Conservation (phyloP, 1,284 basidiomycete genomes). For the Porodaedalea pini region DNA sequence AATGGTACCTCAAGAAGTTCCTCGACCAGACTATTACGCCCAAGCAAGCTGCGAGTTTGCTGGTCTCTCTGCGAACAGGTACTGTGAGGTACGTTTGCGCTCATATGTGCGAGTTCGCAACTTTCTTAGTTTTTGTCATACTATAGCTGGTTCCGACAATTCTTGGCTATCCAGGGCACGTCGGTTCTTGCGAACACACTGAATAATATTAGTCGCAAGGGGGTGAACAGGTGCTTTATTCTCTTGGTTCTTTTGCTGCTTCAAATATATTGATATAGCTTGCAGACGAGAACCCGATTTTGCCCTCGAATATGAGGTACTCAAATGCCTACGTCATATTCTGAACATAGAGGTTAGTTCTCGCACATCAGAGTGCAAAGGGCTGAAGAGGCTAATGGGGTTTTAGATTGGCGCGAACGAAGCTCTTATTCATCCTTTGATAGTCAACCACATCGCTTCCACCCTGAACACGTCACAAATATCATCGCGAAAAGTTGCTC, state of each 20-base stretch:
- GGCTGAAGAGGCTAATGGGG: constrained; percentile 15
- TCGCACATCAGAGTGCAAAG: background rate
- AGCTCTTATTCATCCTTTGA: constrained; percentile 72
- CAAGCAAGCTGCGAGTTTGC: constrained; percentile 75
- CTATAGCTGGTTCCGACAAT: constrained; percentile 77
- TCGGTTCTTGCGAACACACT: constrained; percentile 84
- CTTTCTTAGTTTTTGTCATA: constrained; percentile 12
- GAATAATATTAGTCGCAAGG: constrained; percentile 69
- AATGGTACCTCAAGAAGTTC: constrained; percentile 90
- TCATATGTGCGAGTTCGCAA: background rate
- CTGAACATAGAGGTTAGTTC: constrained; percentile 70
- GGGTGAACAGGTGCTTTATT: constrained; percentile 48
- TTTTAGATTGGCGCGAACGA: constrained; percentile 70
- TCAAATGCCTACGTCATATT: constrained; percentile 85
- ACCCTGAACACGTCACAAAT: constrained; percentile 85
- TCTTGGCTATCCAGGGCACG: constrained; percentile 76
- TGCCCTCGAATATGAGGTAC: constrained; percentile 82
- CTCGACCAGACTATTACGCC: constrained; percentile 81
- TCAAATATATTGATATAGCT: background rate
- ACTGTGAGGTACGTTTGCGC: constrained; percentile 63
- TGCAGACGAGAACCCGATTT: constrained; percentile 64
- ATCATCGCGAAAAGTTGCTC: constrained; percentile 74
- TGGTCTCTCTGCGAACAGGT: constrained; percentile 80
- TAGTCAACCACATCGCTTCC: constrained; percentile 80
- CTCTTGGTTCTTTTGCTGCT: background rate